Evolutionary conservation across 768 basidiomycete species (phyloP).

Genomic region (Tylopilus rubrobrunneus): DNA sequence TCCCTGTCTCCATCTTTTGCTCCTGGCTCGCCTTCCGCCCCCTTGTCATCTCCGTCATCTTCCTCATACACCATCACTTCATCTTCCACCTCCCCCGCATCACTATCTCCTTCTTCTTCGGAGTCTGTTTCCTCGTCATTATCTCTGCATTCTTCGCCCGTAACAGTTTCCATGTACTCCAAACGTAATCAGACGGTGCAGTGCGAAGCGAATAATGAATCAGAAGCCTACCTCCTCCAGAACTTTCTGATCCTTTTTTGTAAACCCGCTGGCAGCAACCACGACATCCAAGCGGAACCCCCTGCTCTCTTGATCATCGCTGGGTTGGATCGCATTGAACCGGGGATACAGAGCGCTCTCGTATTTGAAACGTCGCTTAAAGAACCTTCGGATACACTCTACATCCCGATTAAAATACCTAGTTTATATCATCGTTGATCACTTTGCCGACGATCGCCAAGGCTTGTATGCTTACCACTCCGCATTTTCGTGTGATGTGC

Average conservation of each 20-base stretch:
- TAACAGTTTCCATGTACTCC: slow-evolving; percentile 65
- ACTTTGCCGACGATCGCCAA: slow-evolving; percentile 10
- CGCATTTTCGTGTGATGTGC: slow-evolving; percentile 92
- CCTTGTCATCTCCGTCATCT: slow-evolving; percentile 33
- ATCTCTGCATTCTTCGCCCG: slow-evolving; percentile 32
- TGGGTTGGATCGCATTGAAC: slow-evolving; percentile 49
- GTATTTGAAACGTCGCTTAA: slow-evolving; percentile 85
- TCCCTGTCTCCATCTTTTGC: slow-evolving; percentile 32
- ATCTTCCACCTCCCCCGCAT: slow-evolving; percentile 35
- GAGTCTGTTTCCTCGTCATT: slow-evolving; percentile 27
- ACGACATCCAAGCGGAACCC: slow-evolving; percentile 80
- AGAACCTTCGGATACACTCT: slow-evolving; percentile 92
- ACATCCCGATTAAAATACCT: slow-evolving; percentile 99
- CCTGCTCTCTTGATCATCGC: slow-evolving; percentile 38
- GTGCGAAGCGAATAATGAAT: slow-evolving; percentile 16
- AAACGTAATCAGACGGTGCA: slow-evolving; percentile 21
- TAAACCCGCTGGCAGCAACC: slow-evolving; percentile 93
- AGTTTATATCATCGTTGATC: slow-evolving; percentile 11
- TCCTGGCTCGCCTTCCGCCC: slow-evolving; percentile 36
- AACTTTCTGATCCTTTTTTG: slow-evolving; percentile 72
- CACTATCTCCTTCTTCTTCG: slow-evolving; percentile 37
- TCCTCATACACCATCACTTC: slow-evolving; percentile 26
- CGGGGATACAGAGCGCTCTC: slow-evolving; percentile 87
- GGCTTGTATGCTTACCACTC: slow-evolving; percentile 65
- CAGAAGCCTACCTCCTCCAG: slow-evolving; percentile 71